Conservation (phyloP, 2,329 filamentous ascomycete species). For the Teratosphaeriaceae sp. region DNA sequence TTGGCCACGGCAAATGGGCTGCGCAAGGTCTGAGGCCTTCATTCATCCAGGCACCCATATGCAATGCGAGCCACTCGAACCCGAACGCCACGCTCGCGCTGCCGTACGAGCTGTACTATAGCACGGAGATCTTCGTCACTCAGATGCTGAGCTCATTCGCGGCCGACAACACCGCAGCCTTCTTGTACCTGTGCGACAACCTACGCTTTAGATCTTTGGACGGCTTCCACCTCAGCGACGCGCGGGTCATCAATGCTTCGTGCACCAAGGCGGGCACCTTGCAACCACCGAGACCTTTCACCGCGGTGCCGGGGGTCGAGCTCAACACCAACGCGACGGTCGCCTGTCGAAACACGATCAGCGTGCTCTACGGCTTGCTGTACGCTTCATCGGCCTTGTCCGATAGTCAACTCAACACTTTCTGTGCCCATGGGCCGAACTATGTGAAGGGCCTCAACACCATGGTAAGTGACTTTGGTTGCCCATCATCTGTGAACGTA, state of each 20-base stretch:
- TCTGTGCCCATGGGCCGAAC: conserved; percentile 11
- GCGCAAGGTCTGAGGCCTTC: conserved; percentile 13
- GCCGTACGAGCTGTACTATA: conserved; percentile 13
- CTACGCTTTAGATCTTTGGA: conserved; percentile 17
- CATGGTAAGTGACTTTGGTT: conserved; percentile 1
- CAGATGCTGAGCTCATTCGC: conserved; percentile 20
- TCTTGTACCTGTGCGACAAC: conserved; percentile 21
- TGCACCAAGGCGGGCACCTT: conserved; percentile 11
- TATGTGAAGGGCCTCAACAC: conserved; percentile 7
- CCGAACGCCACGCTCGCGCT: conserved; percentile 15
- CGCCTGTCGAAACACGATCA: conserved; percentile 14
- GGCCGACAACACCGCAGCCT: conserved; percentile 10
- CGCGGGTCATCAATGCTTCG: conserved; percentile 13
- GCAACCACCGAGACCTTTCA: conserved; percentile 1
- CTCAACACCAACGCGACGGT: conserved; percentile 9
- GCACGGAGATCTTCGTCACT: conserved; percentile 19
- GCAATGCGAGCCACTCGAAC: conserved; percentile 9
- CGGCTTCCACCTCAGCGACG: conserved; percentile 17
- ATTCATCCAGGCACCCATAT: conserved; percentile 17
- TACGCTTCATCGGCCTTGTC: conserved; percentile 13
- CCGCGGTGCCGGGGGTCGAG: background rate
- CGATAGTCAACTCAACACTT: conserved; percentile 7
- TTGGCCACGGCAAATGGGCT: conserved; percentile 17
- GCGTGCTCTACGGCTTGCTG: conserved; percentile 16
- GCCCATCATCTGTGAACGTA: too few species aligned